phyloP scores from a whole-genome alignment of 768 basidiomycete species.

The Kwoniella dejecticola region DNA sequence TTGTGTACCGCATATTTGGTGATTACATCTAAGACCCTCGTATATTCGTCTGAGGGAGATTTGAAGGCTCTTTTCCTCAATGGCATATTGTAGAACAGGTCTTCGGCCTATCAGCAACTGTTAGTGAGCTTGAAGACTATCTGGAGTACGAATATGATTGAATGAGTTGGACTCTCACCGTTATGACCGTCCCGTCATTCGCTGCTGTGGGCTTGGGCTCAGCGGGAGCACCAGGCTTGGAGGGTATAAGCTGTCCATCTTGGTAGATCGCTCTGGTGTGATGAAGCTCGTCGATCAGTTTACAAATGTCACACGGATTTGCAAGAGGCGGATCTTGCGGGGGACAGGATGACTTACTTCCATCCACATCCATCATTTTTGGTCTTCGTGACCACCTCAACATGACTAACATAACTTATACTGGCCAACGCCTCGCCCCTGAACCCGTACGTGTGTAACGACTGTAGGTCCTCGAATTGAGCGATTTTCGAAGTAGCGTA shows the following conservation, averaged over 20 bases:
- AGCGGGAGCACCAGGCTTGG: constrained; percentile 69
- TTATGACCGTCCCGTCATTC: constrained; percentile 89
- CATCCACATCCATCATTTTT: constrained; percentile 79
- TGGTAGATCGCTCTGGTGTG: constrained; percentile 84
- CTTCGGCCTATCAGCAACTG: constrained; percentile 69
- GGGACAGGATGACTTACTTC: constrained; percentile 90
- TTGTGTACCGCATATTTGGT: constrained; percentile 95
- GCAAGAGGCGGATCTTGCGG: background rate
- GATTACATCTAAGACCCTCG: constrained; percentile 84
- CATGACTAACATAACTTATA: constrained; percentile 87
- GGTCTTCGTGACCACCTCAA: constrained; percentile 89
- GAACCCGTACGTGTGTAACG: constrained; percentile 91
- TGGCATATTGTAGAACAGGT: constrained; percentile 91
- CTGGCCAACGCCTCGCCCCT: constrained; percentile 95
- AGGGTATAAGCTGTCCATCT: constrained; percentile 71
- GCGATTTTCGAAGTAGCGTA: constrained; percentile 94
- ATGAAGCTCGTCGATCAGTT: no score
- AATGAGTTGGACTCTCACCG: constrained; percentile 61
- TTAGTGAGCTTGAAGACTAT: background rate
- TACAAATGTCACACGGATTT: no score
- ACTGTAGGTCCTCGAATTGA: constrained; percentile 78
- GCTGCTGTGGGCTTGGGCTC: constrained; percentile 90
- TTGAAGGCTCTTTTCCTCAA: constrained; percentile 81
- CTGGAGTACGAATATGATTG: no score
- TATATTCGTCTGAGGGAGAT: constrained; percentile 85